Evolutionary conservation across 2,329 filamentous ascomycete species (phyloP).

Genomic region (Periconia macrospinosa): DNA sequence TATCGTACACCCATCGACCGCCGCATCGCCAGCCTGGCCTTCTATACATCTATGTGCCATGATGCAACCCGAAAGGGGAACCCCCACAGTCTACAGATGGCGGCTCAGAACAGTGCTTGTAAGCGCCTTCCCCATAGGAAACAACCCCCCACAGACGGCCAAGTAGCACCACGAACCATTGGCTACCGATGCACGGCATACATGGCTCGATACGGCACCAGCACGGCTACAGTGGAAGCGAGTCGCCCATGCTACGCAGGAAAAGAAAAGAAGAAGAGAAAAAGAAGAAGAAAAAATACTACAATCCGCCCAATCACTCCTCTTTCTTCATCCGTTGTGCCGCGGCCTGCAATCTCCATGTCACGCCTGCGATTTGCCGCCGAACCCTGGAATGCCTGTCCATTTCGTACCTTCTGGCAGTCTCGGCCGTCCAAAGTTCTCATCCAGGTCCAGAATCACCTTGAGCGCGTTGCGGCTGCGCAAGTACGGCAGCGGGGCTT

Average conservation of each 20-base stretch:
- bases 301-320: too few relatives aligned
- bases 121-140: too few relatives aligned
- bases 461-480: slow-evolving; percentile 89
- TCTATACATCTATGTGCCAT: not conserved
- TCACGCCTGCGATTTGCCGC: slow-evolving; percentile 33
- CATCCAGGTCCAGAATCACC: slow-evolving; percentile 91
- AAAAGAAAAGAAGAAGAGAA: not conserved
- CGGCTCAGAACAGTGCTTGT: too few relatives aligned
- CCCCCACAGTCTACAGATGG: not conserved
- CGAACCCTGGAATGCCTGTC: slow-evolving; percentile 41
- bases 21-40: not conserved
- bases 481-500: slow-evolving; percentile 65
- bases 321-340: too few relatives aligned
- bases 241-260: slow-evolving; percentile 13
- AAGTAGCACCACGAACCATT: too few relatives aligned
- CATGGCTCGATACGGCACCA: not conserved
- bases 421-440: slow-evolving; percentile 82
- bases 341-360: not conserved
- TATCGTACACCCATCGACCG: too few relatives aligned
- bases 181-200: too few relatives aligned
- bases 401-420: slow-evolving; percentile 49
- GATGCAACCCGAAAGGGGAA: not conserved
- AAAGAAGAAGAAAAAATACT: too few relatives aligned
- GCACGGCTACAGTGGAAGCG: not conserved
- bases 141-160: too few relatives aligned